Evolutionary conservation across 2,329 filamentous ascomycete species (phyloP).

Genomic region (Aspergillus candidus): DNA sequence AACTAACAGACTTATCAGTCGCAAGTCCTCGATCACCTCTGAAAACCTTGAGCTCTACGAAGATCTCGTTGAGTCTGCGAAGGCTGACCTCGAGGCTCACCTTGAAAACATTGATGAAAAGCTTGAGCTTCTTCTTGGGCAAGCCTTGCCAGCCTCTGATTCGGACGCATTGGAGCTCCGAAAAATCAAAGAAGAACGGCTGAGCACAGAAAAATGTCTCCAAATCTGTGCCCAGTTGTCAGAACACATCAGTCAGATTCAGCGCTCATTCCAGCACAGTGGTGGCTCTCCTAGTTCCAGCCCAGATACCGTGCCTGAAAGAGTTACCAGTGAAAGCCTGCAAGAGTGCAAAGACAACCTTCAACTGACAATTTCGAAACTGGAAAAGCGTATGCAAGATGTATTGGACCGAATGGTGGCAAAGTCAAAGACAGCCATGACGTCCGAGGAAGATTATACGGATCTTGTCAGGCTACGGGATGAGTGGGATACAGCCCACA

Average conservation of each 20-base stretch:
- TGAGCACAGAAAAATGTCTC: constrained; percentile 27
- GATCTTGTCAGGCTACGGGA: constrained; percentile 31
- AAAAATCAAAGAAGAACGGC: constrained; percentile 22
- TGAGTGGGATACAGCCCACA: constrained; percentile 32
- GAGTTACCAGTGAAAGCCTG: constrained; percentile 27
- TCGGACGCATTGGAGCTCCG: constrained; percentile 18
- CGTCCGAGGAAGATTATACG: constrained; percentile 24
- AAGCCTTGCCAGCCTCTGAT: constrained; percentile 8
- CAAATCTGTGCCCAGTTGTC: constrained; percentile 26
- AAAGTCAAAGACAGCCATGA: constrained; percentile 23
- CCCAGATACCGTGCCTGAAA: constrained; percentile 19
- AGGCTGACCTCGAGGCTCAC: constrained; percentile 22
- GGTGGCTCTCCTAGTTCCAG: constrained; percentile 12
- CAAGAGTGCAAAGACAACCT: constrained; percentile 33
- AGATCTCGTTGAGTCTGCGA: constrained; percentile 20
- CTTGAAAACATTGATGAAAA: constrained; percentile 25
- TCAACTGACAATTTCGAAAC: constrained; percentile 19
- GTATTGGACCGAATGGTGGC: constrained; percentile 26
- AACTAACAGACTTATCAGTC: constrained; percentile 19
- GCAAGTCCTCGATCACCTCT: constrained; percentile 26
- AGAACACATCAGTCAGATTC: constrained; percentile 25
- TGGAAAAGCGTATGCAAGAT: constrained; percentile 28
- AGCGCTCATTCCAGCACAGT: constrained; percentile 10
- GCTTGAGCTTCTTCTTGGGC: constrained; percentile 15
- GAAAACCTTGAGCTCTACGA: constrained; percentile 22